Base-by-base conservation (phyloP, 106 monocot species). In the Dendrobium nobile region DNA sequence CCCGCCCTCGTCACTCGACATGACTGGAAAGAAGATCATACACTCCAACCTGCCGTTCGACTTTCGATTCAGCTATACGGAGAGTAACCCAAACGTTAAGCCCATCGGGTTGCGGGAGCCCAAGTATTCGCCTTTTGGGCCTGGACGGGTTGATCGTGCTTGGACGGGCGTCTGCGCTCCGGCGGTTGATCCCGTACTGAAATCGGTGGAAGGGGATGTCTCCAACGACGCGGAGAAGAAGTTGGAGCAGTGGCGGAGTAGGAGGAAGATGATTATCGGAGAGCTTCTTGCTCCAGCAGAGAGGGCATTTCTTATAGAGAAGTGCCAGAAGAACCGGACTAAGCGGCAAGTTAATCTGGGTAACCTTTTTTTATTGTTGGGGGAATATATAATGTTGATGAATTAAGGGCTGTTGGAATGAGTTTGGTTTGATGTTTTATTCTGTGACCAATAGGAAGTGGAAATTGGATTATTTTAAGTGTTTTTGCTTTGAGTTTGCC, bases 301-400 rank as follows among this genome's bases (percentile, higher is more conserved):
- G 87, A 82, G 88, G 79, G 73, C 80, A 70, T 79, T 82, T 37
- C 77, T 99, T 70, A 82, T 99, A 1, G 85, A 93, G 4, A 87
- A 85, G 65, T 91, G 84, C 75, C 92, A 93, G 88, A 89, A 88
- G 86, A 78, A 89, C 72, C 76, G 80, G 51, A 88, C 87, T 54
- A 99, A 99, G 81, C 86, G 95, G 24, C 98, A 99, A 77, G 85
- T 99, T 54, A 99, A 99, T 85, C 83, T 99, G 26, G 92, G 98
- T 95, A 87, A 16, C 22, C 4, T 61, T 73, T 55, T 79, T 78
- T 15, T 2, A 48, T 76, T 74, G 33, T 51, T 51, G 13, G 72
- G 11, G 40, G 37, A 37, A 1, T 72, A 16, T 72, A 28, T 72
- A 2, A 27, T 26, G 5, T 40, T 72, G 72, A 11, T 7, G 43